Evolutionary conservation across 2,329 filamentous ascomycete genomes (phyloP), one percentile per base, ranked within the genome.

Genomic region (Phoma sp.): DNA sequence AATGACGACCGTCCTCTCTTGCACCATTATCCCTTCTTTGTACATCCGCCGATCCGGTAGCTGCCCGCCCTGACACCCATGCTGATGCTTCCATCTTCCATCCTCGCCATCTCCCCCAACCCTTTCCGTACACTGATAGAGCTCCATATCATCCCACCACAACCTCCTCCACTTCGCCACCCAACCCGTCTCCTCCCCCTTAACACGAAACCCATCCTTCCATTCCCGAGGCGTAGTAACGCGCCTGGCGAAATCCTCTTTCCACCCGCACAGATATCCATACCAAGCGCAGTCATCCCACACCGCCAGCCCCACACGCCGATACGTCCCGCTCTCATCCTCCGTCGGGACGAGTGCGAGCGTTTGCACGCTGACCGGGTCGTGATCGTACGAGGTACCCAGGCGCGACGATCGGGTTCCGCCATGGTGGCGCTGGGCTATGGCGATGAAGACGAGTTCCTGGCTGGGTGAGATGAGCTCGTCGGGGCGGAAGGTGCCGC

Each of bases 251-350:
- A 9, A 6, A 5, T 39, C 18, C 5, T 40, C 10, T 27, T 53
- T 60, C 13, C 18, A 36, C 2, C 57, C 59, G 47, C 64, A 66
- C 10, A 44, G 23, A 25, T 61, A 64, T 4, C 64, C 65, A 49
- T 63, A 66, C 65, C 63, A 67, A 0, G 55, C 51, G 35, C 63
- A 67, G 10, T 61, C 54, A 0, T 62, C 56, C 65, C 65, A 66
- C 4, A 56, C 47, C 1, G 52, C 60, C 14, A 65, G 60, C 0
- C 65, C 63, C 3, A 67, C 59, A 2, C 65, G 56, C 11, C 58
- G 47, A 37, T 64, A 67, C 18, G 60, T 53, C 1, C 45, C 44
- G 10, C 55, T 36, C 3, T 8, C 27, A 22, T 30, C 25, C 2
- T 23, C 23, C 3, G 38, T 40, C 7, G 38, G 38, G 10, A 40